Conservation (phyloP, 1,284 basidiomycete genomes). For the Sutorius eximius region DNA sequence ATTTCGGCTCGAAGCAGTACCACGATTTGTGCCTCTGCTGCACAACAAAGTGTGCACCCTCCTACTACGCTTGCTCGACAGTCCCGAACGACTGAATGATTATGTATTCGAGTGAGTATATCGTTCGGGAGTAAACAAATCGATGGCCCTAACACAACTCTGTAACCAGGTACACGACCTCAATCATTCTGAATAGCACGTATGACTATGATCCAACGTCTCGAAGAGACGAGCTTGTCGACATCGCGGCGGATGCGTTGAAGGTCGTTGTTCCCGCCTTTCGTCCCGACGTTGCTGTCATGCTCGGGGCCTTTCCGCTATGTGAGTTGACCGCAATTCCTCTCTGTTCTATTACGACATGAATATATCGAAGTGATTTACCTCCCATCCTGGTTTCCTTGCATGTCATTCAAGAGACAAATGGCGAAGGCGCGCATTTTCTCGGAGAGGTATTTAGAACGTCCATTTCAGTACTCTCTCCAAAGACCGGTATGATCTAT, state of each 20-base stretch:
- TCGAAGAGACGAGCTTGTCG: conserved; percentile 10
- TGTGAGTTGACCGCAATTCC: conserved; percentile 2
- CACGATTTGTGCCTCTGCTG: conserved; percentile 11
- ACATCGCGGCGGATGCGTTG: not conserved
- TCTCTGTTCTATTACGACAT: not conserved
- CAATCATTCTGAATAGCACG: conserved; percentile 8
- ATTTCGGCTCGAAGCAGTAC: not conserved
- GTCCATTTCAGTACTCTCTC: conserved; percentile 17
- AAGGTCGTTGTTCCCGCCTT: not conserved
- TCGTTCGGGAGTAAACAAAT: too few relatives aligned
- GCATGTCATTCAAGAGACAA: conserved; percentile 19
- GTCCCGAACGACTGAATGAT: conserved; percentile 6
- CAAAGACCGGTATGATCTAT: not conserved
- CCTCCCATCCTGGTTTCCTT: conserved; percentile 25
- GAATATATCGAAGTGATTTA: not conserved
- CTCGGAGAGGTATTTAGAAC: not conserved
- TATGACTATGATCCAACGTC: conserved; percentile 20
- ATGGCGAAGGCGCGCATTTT: not conserved
- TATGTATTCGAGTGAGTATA: conserved; percentile 11
- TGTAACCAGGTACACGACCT: conserved; percentile 7
- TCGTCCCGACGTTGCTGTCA: conserved; percentile 8
- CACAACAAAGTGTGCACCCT: conserved; percentile 16
- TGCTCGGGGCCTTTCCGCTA: conserved; percentile 11
- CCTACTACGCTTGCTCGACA: conserved; percentile 9
- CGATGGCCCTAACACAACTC: not conserved